Conservation (phyloP, 1,284 basidiomycete species). For the Ceratobasidium sp. region DNA sequence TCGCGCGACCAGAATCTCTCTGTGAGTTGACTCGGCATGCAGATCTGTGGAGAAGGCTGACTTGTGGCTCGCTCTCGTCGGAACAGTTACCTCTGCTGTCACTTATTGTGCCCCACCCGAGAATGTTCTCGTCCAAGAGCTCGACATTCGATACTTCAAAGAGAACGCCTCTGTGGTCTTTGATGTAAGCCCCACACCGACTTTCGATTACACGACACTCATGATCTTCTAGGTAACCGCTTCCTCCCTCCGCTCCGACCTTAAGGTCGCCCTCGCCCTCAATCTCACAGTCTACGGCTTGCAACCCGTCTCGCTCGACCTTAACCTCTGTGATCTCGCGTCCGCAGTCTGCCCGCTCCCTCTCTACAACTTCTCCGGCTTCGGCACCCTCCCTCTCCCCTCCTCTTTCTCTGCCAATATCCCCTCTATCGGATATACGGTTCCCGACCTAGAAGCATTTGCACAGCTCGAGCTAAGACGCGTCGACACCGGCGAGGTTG, state of each 20-base stretch:
- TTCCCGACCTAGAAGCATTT: conserved; percentile 94
- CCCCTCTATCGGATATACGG: conserved; percentile 84
- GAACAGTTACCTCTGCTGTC: conserved; percentile 83
- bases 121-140: conserved; percentile 82
- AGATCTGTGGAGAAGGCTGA: not conserved
- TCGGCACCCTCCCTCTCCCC: conserved; percentile 82
- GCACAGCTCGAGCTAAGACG: conserved; percentile 85
- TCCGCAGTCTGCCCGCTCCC: conserved; percentile 87
- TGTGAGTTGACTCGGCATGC: conserved; percentile 29
- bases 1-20: conserved; percentile 7
- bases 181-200: conserved; percentile 73
- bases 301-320: conserved; percentile 78
- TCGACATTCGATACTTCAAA: conserved; percentile 82
- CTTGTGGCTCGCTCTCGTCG: not conserved
- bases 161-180: conserved; percentile 78
- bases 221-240: conserved; percentile 54
- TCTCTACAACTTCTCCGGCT: conserved; percentile 82
- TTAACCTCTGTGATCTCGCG: conserved; percentile 76
- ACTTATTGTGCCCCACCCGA: conserved; percentile 88
- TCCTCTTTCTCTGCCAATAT: conserved; percentile 65
- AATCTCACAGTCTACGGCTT: conserved; percentile 87
- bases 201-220: conserved; percentile 19
- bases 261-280: conserved; percentile 84
- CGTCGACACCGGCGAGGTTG: conserved; percentile 74
- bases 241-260: conserved; percentile 66